Evolutionary conservation across 2,329 filamentous ascomycete species (phyloP), one percentile per base, ranked within the genome.

Genomic region (Colletotrichum sansevieriae): DNA sequence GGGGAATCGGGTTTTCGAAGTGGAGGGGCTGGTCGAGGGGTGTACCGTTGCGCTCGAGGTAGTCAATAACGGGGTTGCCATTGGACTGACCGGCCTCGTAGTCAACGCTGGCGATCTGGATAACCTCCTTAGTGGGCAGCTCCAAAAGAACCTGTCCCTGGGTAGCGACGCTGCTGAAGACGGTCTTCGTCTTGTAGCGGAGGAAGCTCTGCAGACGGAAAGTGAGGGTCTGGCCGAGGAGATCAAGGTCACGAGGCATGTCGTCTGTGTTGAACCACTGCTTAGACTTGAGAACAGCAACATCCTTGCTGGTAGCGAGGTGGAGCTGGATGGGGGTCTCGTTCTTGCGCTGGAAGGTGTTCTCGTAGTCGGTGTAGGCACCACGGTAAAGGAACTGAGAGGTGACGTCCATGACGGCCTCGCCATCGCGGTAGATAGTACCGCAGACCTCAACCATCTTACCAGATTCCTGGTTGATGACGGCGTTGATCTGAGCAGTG

Each of bases 381-480:
- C 96, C 96, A 57, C 97, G 92, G 86, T 99, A 99, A 76, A 99
- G 81, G 87, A 99, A 99, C 80, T 99, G 96, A 71, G 94, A 98
- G 12, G 95, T 98, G 33, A 99, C 96, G 78, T 99, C 94, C 96
- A 99, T 99, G 71, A 99, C 94, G 6, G 94, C 87, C 79, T 92
- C 81, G 29, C 92, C 92, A 62, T 95, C 90, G 49, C 96, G 92
- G 62, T 88, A 91, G 75, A 99, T 97, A 6, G 96, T 99, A 71
- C 96, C 96, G 76, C 95, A 98, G n/a, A 99, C 95, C 82, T 99
- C 97, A 18, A 99, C 97, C 95, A 99, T 98, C 87, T 99, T 99
- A 55, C 96, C 96, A 69, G 96, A 94, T 13, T 97, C 94, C 80
- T 99, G 95, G 83, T 98, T 99, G 84, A 99, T 92, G 75, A 99